Evolutionary conservation across 345 rosid genomes (phyloP), one percentile per base, ranked within the genome.

Genomic region (Dipteronia dyeriana): DNA sequence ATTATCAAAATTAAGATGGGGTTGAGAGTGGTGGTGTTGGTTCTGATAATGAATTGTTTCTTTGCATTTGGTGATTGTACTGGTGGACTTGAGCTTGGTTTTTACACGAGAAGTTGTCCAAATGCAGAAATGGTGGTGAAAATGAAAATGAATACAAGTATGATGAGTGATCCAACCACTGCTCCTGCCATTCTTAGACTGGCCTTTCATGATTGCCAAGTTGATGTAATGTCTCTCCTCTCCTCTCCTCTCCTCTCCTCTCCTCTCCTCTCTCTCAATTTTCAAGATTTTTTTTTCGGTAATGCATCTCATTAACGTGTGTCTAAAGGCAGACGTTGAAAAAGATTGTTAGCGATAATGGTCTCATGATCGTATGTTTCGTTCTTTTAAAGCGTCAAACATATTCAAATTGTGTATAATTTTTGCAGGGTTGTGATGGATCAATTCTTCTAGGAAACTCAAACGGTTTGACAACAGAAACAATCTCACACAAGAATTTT

Each of bases 121-220:
- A 31, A 23, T 9, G 74, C 74, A n/a, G 74, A 71, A 5, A 53
- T 16, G 45, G 9, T 19, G 22, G 64, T 71, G 43, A 54, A 71
- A 71, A 71, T 71, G 26, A 54, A 38, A 71, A 9, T 9, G 45
- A 41, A 7, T 41, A 71, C 23, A 51, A 70, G 20, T 4, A 70
- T 70, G 60, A 8, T 26, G 60, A 51, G 7, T 54, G 74, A 54
- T 71, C 38, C 57, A 53, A 53, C 74, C 22, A 25, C 74, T 25
- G 74, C 47, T 29, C 17, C 74, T 54, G 63, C 74, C 29, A 54
- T 19, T 53, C 63, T 71, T 8, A 54, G 74, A 54, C 74, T 71
- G 25, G 47, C 64, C 17, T 71, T 71, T 31, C 74, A 71, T 31
- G 74, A 71, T 2, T 71, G 47, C 38, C 74, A 71, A 71, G 74